These are phyloP conservation scores for Nosema muscidifuracis DNA, from an alignment of 371 early-diverging fungal species.

Conservation along the genomic window DNA sequence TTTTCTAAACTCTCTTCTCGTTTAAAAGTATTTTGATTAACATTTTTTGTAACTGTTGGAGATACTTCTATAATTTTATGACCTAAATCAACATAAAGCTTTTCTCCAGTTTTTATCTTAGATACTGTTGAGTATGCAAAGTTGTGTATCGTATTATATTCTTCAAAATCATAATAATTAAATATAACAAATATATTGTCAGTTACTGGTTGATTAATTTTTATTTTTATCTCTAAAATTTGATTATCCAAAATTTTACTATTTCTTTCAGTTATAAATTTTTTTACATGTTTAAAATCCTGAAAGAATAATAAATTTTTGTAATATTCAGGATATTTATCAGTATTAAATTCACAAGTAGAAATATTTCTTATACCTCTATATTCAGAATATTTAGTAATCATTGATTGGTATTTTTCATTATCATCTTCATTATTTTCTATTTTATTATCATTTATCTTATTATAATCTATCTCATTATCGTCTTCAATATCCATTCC, in stretches of 20 bases:
- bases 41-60: constrained; percentile 26
- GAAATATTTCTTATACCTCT: constrained; percentile 49
- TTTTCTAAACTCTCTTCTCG: constrained; percentile 29
- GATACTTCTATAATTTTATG: constrained; percentile 30
- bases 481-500: constrained; percentile 21
- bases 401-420: constrained; percentile 34
- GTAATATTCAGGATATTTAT: constrained; percentile 49
- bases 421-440: neutral
- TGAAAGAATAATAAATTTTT: constrained; percentile 53
- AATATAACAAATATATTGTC: constrained; percentile 34
- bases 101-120: constrained; percentile 4
- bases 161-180: constrained; percentile 49
- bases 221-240: constrained; percentile 36
- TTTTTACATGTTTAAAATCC: constrained; percentile 36
- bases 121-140: constrained; percentile 24
- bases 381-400: constrained; percentile 47
- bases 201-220: neutral
- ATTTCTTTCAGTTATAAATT: constrained; percentile 19
- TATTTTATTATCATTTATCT: constrained; percentile 1
- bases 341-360: constrained; percentile 42
- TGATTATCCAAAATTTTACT: constrained; percentile 22
- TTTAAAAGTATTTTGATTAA: constrained; percentile 47
- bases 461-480: neutral
- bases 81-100: constrained; percentile 45
- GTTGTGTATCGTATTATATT: constrained; percentile 39